Evolutionary conservation across 192 early-diverging fungal genomes (phyloP).

Genomic region (Entomortierella chlamydospora): DNA sequence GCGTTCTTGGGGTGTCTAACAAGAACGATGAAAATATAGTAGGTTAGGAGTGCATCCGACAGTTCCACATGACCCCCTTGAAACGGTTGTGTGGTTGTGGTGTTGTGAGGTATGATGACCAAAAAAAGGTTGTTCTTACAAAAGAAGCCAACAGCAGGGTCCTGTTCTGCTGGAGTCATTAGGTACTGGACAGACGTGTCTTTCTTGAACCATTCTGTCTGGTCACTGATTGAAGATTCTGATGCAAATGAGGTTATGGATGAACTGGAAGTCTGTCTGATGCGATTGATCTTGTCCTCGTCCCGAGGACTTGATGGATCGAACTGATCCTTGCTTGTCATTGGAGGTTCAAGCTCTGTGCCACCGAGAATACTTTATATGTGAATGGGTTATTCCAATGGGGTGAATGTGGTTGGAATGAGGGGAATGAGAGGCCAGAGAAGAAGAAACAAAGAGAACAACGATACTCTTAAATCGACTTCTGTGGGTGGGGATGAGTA

Average conservation of each 20-base stretch:
- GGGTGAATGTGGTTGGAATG: neutral
- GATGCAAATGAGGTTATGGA: neutral
- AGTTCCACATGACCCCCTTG: neutral
- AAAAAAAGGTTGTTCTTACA: conserved; percentile 5
- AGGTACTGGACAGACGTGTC: conserved; percentile 38
- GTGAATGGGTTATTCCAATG: neutral
- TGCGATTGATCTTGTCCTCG: neutral
- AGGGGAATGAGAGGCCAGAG: neutral
- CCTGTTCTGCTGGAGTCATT: conserved; percentile 28
- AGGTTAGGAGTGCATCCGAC: neutral
- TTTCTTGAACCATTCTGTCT: conserved; percentile 31
- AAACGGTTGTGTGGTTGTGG: neutral
- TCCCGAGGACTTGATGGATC: neutral
- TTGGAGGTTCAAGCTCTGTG: neutral
- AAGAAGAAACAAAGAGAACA: no score
- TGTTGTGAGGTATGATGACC: neutral
- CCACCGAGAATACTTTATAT: neutral
- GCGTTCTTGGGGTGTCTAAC: conserved; percentile 65
- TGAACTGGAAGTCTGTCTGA: neutral
- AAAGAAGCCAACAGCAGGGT: conserved; percentile 48
- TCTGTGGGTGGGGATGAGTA: neutral
- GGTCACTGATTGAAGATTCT: neutral
- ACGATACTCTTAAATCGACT: no score
- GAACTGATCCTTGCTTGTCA: neutral
- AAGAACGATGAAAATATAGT: neutral